Percentiles rank a stretch among this genome's conserved stretches.
Conservation (phyloP, 257 asterid genomes). For the Solanum chiquidenum region DNA sequence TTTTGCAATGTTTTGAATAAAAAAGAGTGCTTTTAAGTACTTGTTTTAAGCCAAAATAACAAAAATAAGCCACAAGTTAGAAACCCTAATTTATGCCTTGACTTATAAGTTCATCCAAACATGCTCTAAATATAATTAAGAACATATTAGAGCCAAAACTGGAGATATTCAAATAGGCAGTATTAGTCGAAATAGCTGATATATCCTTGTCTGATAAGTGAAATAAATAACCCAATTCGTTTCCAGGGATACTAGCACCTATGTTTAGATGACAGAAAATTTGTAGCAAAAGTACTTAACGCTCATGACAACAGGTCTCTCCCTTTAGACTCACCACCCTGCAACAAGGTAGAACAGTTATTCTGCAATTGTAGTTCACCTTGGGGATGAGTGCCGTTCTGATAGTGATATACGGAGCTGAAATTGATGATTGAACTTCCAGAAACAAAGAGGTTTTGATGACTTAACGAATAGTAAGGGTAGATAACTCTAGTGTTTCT, state of each 20-base stretch:
- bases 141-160: background rate
- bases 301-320: background rate
- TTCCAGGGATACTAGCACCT: background rate
- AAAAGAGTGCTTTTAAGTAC: too few relatives aligned
- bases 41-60: background rate
- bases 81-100: background rate
- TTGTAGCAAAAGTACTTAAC: background rate
- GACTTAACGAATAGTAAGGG: background rate
- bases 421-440: background rate
- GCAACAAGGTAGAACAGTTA: background rate
- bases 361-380: background rate
- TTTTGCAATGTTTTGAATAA: too few relatives aligned
- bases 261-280: background rate
- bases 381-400: background rate
- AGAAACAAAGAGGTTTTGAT: background rate
- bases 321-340: background rate
- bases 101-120: background rate
- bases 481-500: background rate
- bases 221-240: background rate
- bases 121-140: background rate
- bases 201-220: background rate
- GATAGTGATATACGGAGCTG: background rate
- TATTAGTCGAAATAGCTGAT: background rate
- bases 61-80: background rate
- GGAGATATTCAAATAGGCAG: background rate